phyloP scores from a whole-genome alignment of 306 rosid species.

The Coriaria nepalensis region DNA sequence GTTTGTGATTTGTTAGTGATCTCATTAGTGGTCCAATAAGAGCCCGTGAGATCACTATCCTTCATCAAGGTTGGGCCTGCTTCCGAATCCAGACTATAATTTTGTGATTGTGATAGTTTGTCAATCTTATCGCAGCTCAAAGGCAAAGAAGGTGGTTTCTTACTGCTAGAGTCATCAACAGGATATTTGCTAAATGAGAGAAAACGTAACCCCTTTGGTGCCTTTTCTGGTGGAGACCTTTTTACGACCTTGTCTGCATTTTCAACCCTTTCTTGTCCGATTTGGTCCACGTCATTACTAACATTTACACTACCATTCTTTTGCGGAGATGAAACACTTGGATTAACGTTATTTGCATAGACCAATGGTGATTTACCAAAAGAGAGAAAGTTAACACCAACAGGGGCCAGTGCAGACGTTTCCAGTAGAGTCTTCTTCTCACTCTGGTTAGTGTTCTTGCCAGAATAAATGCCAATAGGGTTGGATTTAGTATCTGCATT shows the following conservation, averaged over 20 bases:
- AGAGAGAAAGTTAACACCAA: conserved; percentile 43
- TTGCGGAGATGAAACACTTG: conserved; percentile 17
- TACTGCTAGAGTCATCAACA: conserved; percentile 18
- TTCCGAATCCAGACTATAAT: conserved; percentile 12
- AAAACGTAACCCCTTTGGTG: conserved; percentile 58
- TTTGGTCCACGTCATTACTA: conserved; percentile 13
- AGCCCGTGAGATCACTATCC: too few species aligned
- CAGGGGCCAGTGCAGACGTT: conserved; percentile 24
- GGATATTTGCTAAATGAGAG: conserved; percentile 52
- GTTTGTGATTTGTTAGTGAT: conserved; percentile 19
- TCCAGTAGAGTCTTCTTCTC: conserved; percentile 13
- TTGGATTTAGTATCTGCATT: conserved; percentile 12
- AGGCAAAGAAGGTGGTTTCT: conserved; percentile 20
- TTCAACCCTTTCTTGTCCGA: conserved; percentile 14
- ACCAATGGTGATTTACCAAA: conserved; percentile 21
- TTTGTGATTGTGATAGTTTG: conserved; percentile 7
- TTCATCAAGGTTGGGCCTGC: conserved; percentile 13
- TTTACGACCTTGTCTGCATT: conserved; percentile 14
- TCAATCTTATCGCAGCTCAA: conserved; percentile 12
- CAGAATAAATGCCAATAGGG: conserved; percentile 19
- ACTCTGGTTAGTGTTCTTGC: conserved; percentile 16
- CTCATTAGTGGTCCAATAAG: conserved; percentile 17
- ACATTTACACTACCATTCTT: conserved; percentile 19
- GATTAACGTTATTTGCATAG: conserved; percentile 19
- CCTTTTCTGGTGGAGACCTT: conserved; percentile 19